Percentiles rank a stretch among this genome's conserved stretches.
These are phyloP conservation scores for Tetracladium marchalianum DNA, from an alignment of 495 filamentous ascomycete species.

Conservation along the genomic window DNA sequence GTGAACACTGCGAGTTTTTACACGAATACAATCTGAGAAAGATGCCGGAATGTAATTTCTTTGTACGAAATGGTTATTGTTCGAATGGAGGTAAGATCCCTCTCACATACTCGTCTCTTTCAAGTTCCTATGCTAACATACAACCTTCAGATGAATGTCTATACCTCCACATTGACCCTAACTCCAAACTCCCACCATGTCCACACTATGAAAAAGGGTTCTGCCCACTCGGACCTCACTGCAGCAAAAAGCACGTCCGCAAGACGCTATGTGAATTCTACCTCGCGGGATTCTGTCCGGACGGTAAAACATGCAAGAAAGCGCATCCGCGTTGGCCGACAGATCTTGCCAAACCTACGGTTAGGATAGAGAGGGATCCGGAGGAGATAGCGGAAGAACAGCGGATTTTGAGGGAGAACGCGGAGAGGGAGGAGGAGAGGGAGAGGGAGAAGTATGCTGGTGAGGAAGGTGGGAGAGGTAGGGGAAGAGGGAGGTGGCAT, in stretches of 20 bases:
- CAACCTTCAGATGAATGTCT: constrained; percentile 66
- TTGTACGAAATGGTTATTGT: constrained; percentile 82
- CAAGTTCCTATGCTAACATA: background rate
- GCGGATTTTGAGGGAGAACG: constrained; percentile 23
- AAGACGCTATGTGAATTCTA: constrained; percentile 76
- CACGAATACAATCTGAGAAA: constrained; percentile 97
- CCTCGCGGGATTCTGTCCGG: constrained; percentile 88
- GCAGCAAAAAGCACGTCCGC: constrained; percentile 75
- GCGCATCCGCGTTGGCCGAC: constrained; percentile 75
- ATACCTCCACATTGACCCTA: constrained; percentile 87
- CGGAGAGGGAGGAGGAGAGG: constrained; percentile 24
- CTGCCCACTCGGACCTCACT: constrained; percentile 79
- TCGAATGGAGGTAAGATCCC: constrained; percentile 52
- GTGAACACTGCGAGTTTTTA: constrained; percentile 86
- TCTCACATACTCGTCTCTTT: background rate
- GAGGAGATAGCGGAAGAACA: constrained; percentile 21
- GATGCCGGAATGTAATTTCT: constrained; percentile 96
- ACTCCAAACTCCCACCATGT: constrained; percentile 69
- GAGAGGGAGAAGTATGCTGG: constrained; percentile 22
- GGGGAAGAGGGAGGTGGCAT: constrained; percentile 16
- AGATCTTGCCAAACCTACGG: constrained; percentile 56
- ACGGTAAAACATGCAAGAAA: constrained; percentile 63
- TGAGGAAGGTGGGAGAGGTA: constrained; percentile 18
- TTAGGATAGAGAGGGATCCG: constrained; percentile 15
- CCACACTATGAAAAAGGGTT: constrained; percentile 95